Evolutionary conservation across 2,329 filamentous ascomycete genomes (phyloP), one percentile per base, ranked within the genome.

Genomic region (Trichoderma guizhouense): DNA sequence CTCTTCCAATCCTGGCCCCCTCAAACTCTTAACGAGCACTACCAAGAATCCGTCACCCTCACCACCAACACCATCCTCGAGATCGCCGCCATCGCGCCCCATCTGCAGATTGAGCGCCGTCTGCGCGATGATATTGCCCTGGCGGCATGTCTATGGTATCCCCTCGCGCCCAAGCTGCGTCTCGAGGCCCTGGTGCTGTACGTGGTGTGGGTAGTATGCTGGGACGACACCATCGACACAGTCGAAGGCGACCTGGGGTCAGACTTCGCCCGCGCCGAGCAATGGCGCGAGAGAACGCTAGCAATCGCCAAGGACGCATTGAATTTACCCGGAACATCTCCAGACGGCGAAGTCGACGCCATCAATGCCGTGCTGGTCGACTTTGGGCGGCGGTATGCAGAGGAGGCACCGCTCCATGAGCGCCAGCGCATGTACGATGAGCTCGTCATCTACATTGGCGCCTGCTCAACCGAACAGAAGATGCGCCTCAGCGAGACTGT

Each of bases 81-180:
- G 43, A 75, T 84, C 64, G 82, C 81, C 70, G 76, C 78, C 5
- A 78, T 80, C 71, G 78, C 84, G 8, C 74, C 76, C 47, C 57
- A 64, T 28, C 21, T 61, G n/a, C 11, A 39, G 3, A 36, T 76
- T 14, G 65, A 74, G 21, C 70, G 69, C 30, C 75, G 75, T 72
- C 81, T 82, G 73, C 77, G 77, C 43, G 78, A 81, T 26, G 81
- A 83, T 51, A 79, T 79, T n/a, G 73, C 76, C 6, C 32, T 74
- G 1, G 34, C 78, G 7, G 61, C 73, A 1, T 71, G 72, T 6
- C 63, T 77, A 32, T 76, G 73, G 71, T 81, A 75, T 39, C 77
- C 79, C 2, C 62, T 74, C 11, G 76, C 78, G 2, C 30, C 53
- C 5, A 73, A 68, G 61, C 39, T 60, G 1, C 71, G 69, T n/a